Percentiles rank a stretch among this genome's conserved stretches.
phyloP scores from a whole-genome alignment of 2,329 filamentous ascomycete genomes.

The Orbilia ellipsospora region DNA sequence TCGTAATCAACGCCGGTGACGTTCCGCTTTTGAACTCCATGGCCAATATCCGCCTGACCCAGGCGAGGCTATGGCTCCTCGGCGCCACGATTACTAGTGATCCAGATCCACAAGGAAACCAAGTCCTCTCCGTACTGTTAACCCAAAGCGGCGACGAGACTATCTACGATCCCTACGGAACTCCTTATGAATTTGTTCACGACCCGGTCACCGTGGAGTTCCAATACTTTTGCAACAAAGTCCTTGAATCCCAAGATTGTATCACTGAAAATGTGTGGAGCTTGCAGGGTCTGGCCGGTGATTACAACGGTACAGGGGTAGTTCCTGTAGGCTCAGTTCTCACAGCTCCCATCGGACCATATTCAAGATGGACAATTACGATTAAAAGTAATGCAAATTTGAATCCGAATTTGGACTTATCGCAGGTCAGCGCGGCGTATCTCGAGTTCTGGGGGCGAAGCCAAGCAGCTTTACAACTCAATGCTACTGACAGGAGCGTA shows the following conservation, averaged over 20 bases:
- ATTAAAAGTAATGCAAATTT: no score
- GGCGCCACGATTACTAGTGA: constrained; percentile 4
- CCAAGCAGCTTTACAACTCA: no score
- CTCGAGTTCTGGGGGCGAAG: no score
- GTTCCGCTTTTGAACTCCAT: constrained; percentile 4
- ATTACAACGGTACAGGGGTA: no score
- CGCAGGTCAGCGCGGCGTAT: no score
- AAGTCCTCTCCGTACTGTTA: neutral
- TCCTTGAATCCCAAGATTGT: constrained; percentile 8
- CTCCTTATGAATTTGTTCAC: neutral
- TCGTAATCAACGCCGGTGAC: neutral
- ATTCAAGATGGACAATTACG: no score
- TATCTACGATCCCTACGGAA: constrained; percentile 3
- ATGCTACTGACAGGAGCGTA: no score
- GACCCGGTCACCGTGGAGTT: neutral
- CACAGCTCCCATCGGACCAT: no score
- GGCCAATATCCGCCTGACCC: neutral
- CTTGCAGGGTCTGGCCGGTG: constrained; percentile 1
- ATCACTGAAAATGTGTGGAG: neutral
- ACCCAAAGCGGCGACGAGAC: constrained; percentile 11
- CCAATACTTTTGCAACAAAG: constrained; percentile 8
- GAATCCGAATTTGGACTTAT: no score
- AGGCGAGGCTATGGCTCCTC: constrained; percentile 1
- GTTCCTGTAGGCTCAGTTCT: no score
- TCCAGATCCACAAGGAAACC: constrained; percentile 1